A percentile compares a stretch with the other conserved stretches of the same genome.
Evolutionary conservation across 805 yeast species (phyloP).

Genomic region (Kodamaea laetipori): DNA sequence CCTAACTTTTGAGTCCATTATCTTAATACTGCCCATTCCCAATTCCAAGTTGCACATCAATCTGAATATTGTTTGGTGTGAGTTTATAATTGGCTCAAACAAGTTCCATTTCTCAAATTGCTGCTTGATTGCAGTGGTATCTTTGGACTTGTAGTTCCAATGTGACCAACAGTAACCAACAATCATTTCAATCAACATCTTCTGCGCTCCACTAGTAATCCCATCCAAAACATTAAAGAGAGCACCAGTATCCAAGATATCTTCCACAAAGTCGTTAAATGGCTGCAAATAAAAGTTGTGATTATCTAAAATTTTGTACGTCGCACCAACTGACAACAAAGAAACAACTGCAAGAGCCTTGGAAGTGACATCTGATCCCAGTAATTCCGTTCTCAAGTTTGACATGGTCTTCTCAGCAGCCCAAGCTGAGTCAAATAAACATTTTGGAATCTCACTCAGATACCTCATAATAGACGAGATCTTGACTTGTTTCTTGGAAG

Average conservation of each 20-base stretch:
- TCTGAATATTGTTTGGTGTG: slow-evolving; percentile 31
- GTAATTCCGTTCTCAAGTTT: slow-evolving; percentile 18
- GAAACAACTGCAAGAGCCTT: slow-evolving; percentile 29
- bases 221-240: slow-evolving; percentile 28
- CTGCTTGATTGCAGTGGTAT: slow-evolving; percentile 17
- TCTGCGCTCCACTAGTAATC: slow-evolving; percentile 22
- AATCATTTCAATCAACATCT: slow-evolving; percentile 42
- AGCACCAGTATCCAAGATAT: slow-evolving; percentile 40
- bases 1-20: slow-evolving; percentile 18
- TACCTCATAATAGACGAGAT: slow-evolving; percentile 15
- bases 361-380: slow-evolving; percentile 14
- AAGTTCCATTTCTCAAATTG: slow-evolving; percentile 36
- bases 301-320: slow-evolving; percentile 30
- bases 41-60: slow-evolving; percentile 37
- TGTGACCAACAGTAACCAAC: slow-evolving; percentile 49
- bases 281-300: slow-evolving; percentile 39
- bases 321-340: slow-evolving; percentile 36
- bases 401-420: slow-evolving; percentile 8
- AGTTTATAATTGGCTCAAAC: slow-evolving; percentile 30
- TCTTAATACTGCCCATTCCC: slow-evolving; percentile 27
- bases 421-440: slow-evolving; percentile 18
- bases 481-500: slow-evolving; percentile 9
- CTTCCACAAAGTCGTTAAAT: slow-evolving; percentile 42
- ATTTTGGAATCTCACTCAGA: slow-evolving; percentile 18
- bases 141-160: slow-evolving; percentile 33